Evolutionary conservation across 2,329 filamentous ascomycete genomes (phyloP).

Genomic region (Alternaria sp.): DNA sequence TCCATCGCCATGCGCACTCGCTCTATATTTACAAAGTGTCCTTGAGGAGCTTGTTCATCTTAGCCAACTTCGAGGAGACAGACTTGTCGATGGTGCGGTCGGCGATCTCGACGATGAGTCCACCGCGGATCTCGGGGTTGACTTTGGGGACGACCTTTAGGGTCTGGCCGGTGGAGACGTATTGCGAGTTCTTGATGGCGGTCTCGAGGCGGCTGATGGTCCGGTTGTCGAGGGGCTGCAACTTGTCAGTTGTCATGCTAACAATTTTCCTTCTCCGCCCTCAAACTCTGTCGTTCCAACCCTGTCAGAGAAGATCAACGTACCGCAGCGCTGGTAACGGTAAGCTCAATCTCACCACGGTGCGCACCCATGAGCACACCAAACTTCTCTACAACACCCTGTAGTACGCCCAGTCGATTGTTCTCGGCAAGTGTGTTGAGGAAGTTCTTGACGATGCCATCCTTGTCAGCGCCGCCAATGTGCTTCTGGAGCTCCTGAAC

Average conservation of each 20-base stretch:
- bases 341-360: slow-evolving; percentile 91
- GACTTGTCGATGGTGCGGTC: slow-evolving; percentile 98
- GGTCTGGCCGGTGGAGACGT: slow-evolving; percentile 92
- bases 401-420: slow-evolving; percentile 87
- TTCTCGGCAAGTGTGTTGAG: slow-evolving; percentile 89
- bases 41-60: slow-evolving; percentile 99
- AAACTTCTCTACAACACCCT: slow-evolving; percentile 88
- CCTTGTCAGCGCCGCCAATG: slow-evolving; percentile 72
- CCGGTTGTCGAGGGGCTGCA: slow-evolving; percentile 83
- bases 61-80: slow-evolving; percentile 91
- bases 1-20: slow-evolving; percentile 18
- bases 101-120: slow-evolving; percentile 93
- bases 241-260: slow-evolving; percentile 23
- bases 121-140: slow-evolving; percentile 92
- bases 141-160: slow-evolving; percentile 96
- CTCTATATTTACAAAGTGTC: slow-evolving; percentile 85
- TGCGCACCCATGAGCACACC: slow-evolving; percentile 84
- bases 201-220: slow-evolving; percentile 85
- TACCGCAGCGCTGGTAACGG: slow-evolving; percentile 89
- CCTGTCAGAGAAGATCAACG: slow-evolving; percentile 43
- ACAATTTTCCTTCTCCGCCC: not conserved
- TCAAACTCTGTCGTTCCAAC: not conserved
- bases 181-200: slow-evolving; percentile 87
- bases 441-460: slow-evolving; percentile 91
- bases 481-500: slow-evolving; percentile 88